phyloP scores from a whole-genome alignment of 306 rosid species.

The Delonix regia region DNA sequence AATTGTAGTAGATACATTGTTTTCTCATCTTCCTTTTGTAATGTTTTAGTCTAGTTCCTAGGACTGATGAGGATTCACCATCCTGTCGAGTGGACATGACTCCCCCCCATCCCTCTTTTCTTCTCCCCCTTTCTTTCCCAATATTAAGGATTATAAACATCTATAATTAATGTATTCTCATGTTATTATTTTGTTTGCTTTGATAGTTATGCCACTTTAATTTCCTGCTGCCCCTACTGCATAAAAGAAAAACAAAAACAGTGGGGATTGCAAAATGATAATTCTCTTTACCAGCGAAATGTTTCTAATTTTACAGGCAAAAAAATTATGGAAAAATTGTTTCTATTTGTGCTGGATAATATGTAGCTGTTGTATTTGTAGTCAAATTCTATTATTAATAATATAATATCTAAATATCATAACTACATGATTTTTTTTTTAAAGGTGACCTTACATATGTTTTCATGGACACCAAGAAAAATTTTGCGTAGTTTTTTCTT shows the following conservation, averaged over 20 bases:
- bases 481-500: no score
- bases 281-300: background rate
- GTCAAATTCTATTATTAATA: background rate
- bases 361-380: no score
- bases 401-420: no score
- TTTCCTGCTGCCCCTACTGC: background rate
- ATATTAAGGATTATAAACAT: conserved; percentile 12
- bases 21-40: conserved; percentile 26
- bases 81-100: conserved; percentile 25
- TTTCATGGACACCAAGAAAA: no score
- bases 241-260: background rate
- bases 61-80: conserved; percentile 35
- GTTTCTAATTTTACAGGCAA: background rate
- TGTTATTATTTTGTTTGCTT: background rate
- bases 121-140: background rate
- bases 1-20: conserved; percentile 7
- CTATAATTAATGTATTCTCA: conserved; percentile 14
- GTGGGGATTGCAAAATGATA: background rate
- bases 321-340: no score
- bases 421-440: no score
- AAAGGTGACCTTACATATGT: no score
- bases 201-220: background rate
- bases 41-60: conserved; percentile 28
- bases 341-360: background rate
- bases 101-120: no score